phyloP scores from a whole-genome alignment of 192 early-diverging fungal genomes.

The Gamsiella multidivaricata region DNA sequence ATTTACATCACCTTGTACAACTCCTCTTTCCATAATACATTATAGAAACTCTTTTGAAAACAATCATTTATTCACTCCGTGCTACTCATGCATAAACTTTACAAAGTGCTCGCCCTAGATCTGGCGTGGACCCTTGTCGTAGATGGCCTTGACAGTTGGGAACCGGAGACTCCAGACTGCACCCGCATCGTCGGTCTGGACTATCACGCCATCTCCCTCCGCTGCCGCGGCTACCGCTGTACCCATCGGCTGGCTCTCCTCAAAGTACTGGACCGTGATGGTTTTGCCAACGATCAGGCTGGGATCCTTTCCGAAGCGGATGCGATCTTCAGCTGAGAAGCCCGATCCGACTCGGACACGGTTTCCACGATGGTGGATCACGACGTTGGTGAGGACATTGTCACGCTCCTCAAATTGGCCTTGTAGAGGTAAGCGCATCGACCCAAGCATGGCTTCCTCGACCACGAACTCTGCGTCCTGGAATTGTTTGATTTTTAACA shows the following conservation, averaged over 20 bases:
- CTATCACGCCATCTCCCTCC: not conserved
- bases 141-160: slow-evolving; percentile 65
- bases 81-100: not conserved
- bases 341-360: slow-evolving; percentile 67
- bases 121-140: slow-evolving; percentile 43
- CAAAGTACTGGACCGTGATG: slow-evolving; percentile 65
- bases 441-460: slow-evolving; percentile 53
- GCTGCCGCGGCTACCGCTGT: not conserved
- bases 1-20: too few relatives aligned
- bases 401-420: slow-evolving; percentile 47
- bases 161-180: slow-evolving; percentile 59
- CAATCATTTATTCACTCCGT: too few relatives aligned
- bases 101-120: slow-evolving; percentile 1
- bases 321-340: slow-evolving; percentile 56
- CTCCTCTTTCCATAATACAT: too few relatives aligned
- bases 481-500: slow-evolving; percentile 66
- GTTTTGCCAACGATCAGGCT: slow-evolving; percentile 60
- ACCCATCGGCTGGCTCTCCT: slow-evolving; percentile 43
- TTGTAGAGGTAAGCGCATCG: slow-evolving; percentile 54
- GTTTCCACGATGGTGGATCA: slow-evolving; percentile 59
- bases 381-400: slow-evolving; percentile 55
- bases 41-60: too few relatives aligned
- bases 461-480: slow-evolving; percentile 65
- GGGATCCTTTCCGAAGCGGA: slow-evolving; percentile 57
- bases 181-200: not conserved